Evolutionary conservation across 306 rosid genomes (phyloP).

Genomic region (Castanea sativa): DNA sequence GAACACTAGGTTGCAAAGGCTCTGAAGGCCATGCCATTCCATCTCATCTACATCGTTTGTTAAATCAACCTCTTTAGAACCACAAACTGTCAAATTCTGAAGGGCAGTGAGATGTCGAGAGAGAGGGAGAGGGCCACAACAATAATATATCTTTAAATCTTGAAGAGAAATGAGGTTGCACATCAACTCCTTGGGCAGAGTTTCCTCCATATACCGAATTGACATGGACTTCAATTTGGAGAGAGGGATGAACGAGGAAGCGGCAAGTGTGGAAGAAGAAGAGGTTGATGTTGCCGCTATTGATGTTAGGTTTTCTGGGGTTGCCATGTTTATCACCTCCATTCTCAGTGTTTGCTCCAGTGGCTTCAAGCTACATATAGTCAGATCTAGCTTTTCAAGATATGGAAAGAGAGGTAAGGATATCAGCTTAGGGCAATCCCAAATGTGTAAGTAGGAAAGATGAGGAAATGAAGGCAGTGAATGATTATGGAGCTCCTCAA

Average conservation of each 20-base stretch:
- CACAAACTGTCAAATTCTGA: fast-evolving
- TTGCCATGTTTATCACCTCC: neutral
- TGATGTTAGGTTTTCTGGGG: neutral
- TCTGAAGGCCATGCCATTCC: neutral
- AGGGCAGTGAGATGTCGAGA: slow-evolving; percentile 3
- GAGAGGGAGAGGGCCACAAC: neutral
- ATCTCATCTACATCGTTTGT: neutral
- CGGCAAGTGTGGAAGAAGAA: no score
- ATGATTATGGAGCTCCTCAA: no score
- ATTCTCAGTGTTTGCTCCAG: no score
- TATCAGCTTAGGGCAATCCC: no score
- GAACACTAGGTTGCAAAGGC: neutral
- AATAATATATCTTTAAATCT: neutral
- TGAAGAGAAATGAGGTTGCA: neutral
- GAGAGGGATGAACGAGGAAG: slow-evolving; percentile 2
- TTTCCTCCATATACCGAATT: neutral
- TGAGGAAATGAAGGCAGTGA: no score
- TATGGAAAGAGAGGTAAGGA: no score
- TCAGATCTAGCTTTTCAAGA: fast-evolving
- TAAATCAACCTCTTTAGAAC: neutral
- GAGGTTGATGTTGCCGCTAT: neutral
- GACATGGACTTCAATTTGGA: neutral
- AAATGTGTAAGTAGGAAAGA: no score
- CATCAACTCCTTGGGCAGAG: neutral
- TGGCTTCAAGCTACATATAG: no score